phyloP scores from a whole-genome alignment of 371 early-diverging fungal genomes.

The Rhizomucor pusillus region DNA sequence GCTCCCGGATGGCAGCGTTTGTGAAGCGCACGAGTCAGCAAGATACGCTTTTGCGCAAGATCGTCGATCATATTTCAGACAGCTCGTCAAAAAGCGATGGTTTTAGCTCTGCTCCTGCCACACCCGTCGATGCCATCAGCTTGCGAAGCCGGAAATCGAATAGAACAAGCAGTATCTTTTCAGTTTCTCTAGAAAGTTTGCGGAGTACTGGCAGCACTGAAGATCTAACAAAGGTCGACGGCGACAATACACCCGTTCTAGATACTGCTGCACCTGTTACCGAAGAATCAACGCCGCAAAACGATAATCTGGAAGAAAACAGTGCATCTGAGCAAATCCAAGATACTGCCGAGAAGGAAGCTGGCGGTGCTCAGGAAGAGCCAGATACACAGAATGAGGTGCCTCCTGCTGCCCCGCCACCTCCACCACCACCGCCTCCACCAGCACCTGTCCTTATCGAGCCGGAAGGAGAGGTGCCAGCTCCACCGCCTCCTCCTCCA shows the following conservation, averaged over 20 bases:
- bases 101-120: not conserved
- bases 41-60: conserved; percentile 12
- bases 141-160: conserved; percentile 13
- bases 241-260: no score
- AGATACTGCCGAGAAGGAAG: not conserved
- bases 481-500: conserved; percentile 28
- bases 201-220: conserved; percentile 3
- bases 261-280: no score
- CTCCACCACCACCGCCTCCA: conserved; percentile 12
- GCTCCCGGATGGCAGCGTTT: conserved; percentile 14
- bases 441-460: conserved; percentile 15
- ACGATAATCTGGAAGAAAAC: not conserved
- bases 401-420: conserved; percentile 10
- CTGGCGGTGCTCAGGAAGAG: not conserved
- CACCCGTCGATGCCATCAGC: conserved; percentile 7
- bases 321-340: not conserved
- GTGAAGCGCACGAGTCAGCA: conserved; percentile 19
- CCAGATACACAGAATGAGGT: not conserved
- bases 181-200: conserved; percentile 5
- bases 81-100: conserved; percentile 1
- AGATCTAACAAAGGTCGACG: not conserved
- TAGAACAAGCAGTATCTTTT: conserved; percentile 13
- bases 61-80: conserved; percentile 11
- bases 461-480: conserved; percentile 14
- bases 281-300: no score